Base-by-base conservation (phyloP, 2,329 filamentous ascomycete species). In the Saccharata proteae region DNA sequence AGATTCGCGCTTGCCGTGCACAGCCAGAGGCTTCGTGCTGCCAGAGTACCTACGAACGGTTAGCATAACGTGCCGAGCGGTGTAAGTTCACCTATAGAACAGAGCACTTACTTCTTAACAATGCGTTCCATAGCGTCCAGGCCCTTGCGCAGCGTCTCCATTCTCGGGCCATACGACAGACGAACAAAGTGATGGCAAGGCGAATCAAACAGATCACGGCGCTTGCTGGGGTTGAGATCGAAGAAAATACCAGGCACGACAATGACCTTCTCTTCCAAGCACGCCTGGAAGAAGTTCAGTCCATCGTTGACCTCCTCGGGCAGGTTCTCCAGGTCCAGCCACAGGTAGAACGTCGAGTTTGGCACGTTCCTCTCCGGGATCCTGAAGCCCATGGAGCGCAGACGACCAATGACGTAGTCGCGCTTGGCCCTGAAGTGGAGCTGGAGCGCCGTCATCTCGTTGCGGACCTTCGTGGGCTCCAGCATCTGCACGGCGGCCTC, bases 191-290 rank as follows among this genome's bases (percentile, higher is more conserved):
- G 62, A 59, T 96, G 88, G 59, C 88, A 94, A 37, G 88, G 88
- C 43, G 75, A 83, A 60, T 96, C 88, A 43, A 96, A 96, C 44
- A 96, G 59, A 56, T 96, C 88, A 52, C 88, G 71, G 42, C 88
- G 71, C 55, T 84, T 80, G 20, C 80, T 79, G 4, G 88, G 88
- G 62, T 96, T 96, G 41, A 96, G 61, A 49, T 96, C 88, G 55
- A 96, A 96, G 70, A 96, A 96, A 57, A 96, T 96, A 38, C 88
- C 88, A 0, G 88, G 88, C 4, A 96, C 88, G 12, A 94, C 85
- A 49, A 94, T 94, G 43, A 92, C 83, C 68, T 92, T 92, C 65
- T 94, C 85, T 49, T 81, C 75, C 26, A 96, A 64, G 51, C 90
- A 90, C 17, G 85, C 85, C 54, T 90, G 76, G 74, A 96, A 94